Base-by-base conservation (phyloP, 495 filamentous ascomycete genomes). In the Aspergillus indologenus region DNA sequence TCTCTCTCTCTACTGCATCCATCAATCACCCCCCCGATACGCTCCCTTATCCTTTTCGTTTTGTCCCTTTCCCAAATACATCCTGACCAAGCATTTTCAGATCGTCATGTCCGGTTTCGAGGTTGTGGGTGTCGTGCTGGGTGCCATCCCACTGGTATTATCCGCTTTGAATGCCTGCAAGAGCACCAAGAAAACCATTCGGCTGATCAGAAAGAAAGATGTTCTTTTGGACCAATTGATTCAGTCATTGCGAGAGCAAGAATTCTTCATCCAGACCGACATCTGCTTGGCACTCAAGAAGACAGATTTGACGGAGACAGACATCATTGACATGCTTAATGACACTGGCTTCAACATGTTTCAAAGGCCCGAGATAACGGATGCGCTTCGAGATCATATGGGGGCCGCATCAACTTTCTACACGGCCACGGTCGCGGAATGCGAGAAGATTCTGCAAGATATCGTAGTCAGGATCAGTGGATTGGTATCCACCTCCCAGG, bases 61-160 rank as follows among this genome's bases (percentile, higher is more conserved):
- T 24, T 20, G 7, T 4, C 9, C 26, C 9, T 40, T 40, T n/a
- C n/a, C n/a, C n/a, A n/a, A n/a, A 53, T 50, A 31, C 34, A 5
- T 6, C n/a, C 2, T 40, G 14, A 6, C 7, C 18, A 22, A 7
- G 21, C 22, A 21, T 14, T 8, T 19, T 40, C 18, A 0, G 5
- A 26, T 17, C 18, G 1, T 46, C 42, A 56, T 56, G 53, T 56
- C 53, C 14, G 77, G 77, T 8, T 62, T 80, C 18, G 77, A 80
- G 61, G 66, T 75, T 5, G 77, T 70, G 14, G 77, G 77, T 11
- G 21, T 76, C 24, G 59, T 78, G 0, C 73, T 80, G 9, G 77
- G 70, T 18, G 58, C 68, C 18, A 62, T 80, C 17, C 77, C 78
- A 17, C 42, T 80, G 12, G 55, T 76, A 0, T 65, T 80, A 3